Evolutionary conservation across 169 alveolate genomes (phyloP).

Genomic region (Blepharisma undulans): DNA sequence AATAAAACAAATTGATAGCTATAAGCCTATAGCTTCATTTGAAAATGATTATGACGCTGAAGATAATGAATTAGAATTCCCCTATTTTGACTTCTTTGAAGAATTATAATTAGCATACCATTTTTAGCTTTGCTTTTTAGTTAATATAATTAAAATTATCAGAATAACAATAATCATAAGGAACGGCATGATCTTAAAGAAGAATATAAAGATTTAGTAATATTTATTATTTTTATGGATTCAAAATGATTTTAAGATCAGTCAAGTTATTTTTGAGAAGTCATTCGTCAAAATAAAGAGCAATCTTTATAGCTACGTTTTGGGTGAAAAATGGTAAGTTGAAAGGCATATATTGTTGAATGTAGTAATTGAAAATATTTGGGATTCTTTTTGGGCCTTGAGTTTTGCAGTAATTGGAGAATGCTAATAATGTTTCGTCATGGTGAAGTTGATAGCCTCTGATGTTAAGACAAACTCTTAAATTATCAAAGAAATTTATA

Average conservation of each 20-base stretch:
- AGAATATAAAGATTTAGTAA: background rate
- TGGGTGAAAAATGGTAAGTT: background rate
- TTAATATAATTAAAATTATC: too few species aligned
- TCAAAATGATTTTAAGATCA: slow-evolving; percentile 3
- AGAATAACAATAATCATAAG: too few species aligned
- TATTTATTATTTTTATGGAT: background rate
- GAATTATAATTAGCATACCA: too few species aligned
- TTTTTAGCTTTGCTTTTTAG: too few species aligned
- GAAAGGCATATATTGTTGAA: slow-evolving; percentile 11
- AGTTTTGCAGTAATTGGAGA: background rate
- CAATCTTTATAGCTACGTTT: background rate
- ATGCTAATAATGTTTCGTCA: background rate
- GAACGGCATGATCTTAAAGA: background rate
- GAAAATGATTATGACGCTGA: too few species aligned
- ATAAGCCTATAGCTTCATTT: too few species aligned
- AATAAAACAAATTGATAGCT: too few species aligned
- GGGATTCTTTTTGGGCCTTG: background rate
- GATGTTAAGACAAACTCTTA: background rate
- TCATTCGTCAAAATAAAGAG: background rate
- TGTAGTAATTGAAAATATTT: background rate
- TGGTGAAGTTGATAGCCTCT: background rate
- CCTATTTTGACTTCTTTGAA: too few species aligned
- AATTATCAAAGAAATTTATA: background rate
- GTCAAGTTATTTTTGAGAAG: background rate
- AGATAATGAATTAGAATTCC: too few species aligned